Percentiles rank a stretch among this genome's conserved stretches.
These are phyloP conservation scores for Hawksworthiomyces lignivorus DNA, from an alignment of 2,329 filamentous ascomycete species.

Conservation along the genomic window DNA sequence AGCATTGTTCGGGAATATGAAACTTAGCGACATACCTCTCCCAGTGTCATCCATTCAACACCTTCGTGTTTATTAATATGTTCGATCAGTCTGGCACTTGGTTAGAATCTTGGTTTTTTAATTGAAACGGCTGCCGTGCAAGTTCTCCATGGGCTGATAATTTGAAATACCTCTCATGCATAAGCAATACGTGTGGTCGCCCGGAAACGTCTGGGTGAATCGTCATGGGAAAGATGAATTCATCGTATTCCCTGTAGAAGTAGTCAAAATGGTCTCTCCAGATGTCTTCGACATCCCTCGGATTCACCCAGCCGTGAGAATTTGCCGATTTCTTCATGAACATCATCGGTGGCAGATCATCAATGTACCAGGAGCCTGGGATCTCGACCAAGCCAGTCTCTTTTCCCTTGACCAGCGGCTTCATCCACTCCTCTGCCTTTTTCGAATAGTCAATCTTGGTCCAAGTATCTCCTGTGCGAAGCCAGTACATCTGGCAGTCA, in stretches of 20 bases:
- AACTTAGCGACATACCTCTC: slow-evolving; percentile 32
- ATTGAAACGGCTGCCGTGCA: too few relatives aligned
- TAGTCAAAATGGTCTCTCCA: slow-evolving; percentile 64
- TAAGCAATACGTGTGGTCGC: slow-evolving; percentile 59
- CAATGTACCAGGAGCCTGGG: slow-evolving; percentile 58
- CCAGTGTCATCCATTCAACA: slow-evolving; percentile 59
- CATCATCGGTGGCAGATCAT: slow-evolving; percentile 62
- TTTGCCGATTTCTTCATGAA: slow-evolving; percentile 61
- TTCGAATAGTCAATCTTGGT: slow-evolving; percentile 60
- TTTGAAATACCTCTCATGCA: slow-evolving; percentile 14
- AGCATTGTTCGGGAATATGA: slow-evolving; percentile 33
- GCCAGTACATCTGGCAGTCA: slow-evolving; percentile 57
- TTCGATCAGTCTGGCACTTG: slow-evolving; percentile 9
- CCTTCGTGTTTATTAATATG: slow-evolving; percentile 18
- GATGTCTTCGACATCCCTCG: slow-evolving; percentile 50
- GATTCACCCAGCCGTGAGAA: slow-evolving; percentile 53
- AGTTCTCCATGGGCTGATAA: too few relatives aligned
- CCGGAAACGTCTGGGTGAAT: slow-evolving; percentile 69
- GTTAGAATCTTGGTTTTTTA: too few relatives aligned
- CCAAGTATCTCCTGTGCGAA: slow-evolving; percentile 57
- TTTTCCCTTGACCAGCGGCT: slow-evolving; percentile 50
- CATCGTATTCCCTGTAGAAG: slow-evolving; percentile 69
- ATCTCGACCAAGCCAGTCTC: slow-evolving; percentile 60
- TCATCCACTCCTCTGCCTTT: slow-evolving; percentile 58
- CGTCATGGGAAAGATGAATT: slow-evolving; percentile 71